phyloP scores from a whole-genome alignment of 345 rosid genomes.

The Arabidopsis thaliana region DNA sequence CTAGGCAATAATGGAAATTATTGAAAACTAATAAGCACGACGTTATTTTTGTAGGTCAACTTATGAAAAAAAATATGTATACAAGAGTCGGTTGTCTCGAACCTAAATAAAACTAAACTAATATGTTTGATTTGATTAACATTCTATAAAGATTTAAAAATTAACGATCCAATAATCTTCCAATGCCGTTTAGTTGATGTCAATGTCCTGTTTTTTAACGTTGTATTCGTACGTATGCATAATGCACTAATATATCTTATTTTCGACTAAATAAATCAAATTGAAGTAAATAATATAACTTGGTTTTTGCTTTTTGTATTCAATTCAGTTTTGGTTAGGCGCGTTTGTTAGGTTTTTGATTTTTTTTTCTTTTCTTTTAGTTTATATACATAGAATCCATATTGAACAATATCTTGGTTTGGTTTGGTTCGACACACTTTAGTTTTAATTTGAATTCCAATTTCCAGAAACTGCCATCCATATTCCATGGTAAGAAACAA shows the following conservation, averaged over 20 bases:
- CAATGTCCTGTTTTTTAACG: not conserved
- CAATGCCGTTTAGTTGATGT: not conserved
- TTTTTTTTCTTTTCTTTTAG: not conserved
- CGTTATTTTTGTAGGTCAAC: slow-evolving; percentile 14
- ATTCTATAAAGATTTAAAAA: slow-evolving; percentile 9
- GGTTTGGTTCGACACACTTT: not conserved
- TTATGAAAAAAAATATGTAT: not conserved
- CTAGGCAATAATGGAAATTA: slow-evolving; percentile 2
- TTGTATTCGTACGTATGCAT: not conserved
- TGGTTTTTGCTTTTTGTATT: not conserved
- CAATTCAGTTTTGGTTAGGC: no score
- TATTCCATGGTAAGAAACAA: no score
- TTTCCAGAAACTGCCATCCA: no score
- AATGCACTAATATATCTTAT: not conserved
- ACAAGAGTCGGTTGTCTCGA: slow-evolving; percentile 4
- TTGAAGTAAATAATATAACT: not conserved
- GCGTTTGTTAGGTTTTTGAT: no score
- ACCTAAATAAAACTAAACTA: not conserved
- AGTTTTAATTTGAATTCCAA: no score
- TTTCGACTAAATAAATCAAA: not conserved
- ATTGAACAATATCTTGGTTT: not conserved
- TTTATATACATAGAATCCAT: not conserved
- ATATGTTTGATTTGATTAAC: slow-evolving; percentile 12
- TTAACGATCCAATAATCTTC: not conserved
- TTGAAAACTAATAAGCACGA: slow-evolving; percentile 20